Base-by-base conservation (phyloP, 345 rosid genomes). In the Orychophragmus violaceus region DNA sequence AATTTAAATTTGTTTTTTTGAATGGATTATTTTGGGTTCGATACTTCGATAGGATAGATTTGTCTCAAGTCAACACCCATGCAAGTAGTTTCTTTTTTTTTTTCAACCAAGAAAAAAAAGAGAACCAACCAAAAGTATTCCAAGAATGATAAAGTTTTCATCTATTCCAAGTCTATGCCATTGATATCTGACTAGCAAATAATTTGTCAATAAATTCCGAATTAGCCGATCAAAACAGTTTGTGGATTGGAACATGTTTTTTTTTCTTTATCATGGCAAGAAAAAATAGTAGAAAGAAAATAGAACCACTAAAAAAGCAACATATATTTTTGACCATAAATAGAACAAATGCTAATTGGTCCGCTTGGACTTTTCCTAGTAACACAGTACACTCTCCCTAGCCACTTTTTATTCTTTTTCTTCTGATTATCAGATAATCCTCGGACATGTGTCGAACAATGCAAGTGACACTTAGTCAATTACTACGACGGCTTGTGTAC, bases 341-440 rank as follows among this genome's bases (percentile, higher is more conserved):
- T 3, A 28, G 24, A 39, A 37, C 35, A 42, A 6, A 32, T 32
- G 28, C 28, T 53, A 24, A 53, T 62, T 53, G 68, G 55, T 32
- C 37, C 3, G 68, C 23, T 62, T 70, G 74, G 62, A 61, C 22
- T 62, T 42, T 29, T 30, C 48, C 54, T 22, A 42, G 4, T 9
- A 61, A 14, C 36, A 19, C 27, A 21, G 50, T 44, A 44, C 51
- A 45, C 51, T 19, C 33, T 19, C 36, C n/a, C 25, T 12, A 21
- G 45, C 55, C 5, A 16, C 60, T 10, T 48, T 37, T 57, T 22
- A n/a, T 2, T 24, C 14, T 13, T 3, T 62, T 2, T 10, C 35
- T n/a, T n/a, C n/a, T n/a, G n/a, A n/a, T n/a, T n/a, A 33, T 28
- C 3, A 8, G 42, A 22, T 55, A 42, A 33, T 27, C 41, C 17